A percentile compares a stretch with the other conserved stretches of the same genome.
Conservation (phyloP, 148 eudicot genomes). For the Cornus controversa region DNA sequence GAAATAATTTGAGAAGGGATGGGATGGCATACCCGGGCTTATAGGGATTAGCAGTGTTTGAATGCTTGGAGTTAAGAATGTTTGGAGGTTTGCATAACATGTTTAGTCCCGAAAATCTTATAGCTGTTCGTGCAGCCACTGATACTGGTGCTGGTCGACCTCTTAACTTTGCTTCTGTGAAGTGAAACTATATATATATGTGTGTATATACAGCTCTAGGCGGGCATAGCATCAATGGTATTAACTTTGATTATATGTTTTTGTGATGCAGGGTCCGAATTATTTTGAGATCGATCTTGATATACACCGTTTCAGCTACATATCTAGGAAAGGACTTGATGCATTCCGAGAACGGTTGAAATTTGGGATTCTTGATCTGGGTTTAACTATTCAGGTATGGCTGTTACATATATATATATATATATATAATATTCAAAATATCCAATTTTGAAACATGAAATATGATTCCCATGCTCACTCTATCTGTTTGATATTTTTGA, state of each 20-base stretch:
- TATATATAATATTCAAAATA: not conserved
- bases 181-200: no score
- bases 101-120: not conserved
- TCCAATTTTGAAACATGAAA: no score
- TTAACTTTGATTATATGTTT: not conserved
- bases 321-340: slow-evolving; percentile 79
- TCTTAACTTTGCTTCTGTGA: not conserved
- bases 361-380: slow-evolving; percentile 69
- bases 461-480: not conserved
- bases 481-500: not conserved
- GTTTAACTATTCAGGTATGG: slow-evolving; percentile 79
- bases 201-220: no score
- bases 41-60: no score
- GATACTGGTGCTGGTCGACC: not conserved
- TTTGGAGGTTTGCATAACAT: not conserved
- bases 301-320: slow-evolving; percentile 85
- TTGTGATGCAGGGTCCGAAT: slow-evolving; percentile 73
- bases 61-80: not conserved
- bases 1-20: no score
- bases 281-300: slow-evolving; percentile 93
- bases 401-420: no score
- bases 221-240: not conserved
- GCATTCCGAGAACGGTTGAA: slow-evolving; percentile 71
- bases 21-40: no score
- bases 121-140: not conserved